These are phyloP conservation scores for Eimeria acervulina DNA, from an alignment of 169 alveolate species.

Conservation along the genomic window DNA sequence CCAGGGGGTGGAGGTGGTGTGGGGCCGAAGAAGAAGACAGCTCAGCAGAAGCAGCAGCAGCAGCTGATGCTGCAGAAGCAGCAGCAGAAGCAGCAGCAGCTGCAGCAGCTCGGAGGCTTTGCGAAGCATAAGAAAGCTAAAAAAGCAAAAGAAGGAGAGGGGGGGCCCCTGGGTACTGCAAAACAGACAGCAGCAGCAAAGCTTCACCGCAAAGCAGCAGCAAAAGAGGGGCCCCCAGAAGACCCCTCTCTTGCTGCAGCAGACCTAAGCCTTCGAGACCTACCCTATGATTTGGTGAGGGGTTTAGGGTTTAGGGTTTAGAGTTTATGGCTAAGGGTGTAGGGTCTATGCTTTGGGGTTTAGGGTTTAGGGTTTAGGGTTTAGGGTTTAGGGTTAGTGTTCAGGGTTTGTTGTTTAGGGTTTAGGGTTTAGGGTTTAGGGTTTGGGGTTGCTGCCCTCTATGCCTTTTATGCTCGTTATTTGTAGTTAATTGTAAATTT, in stretches of 20 bases:
- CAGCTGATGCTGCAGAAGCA: constrained; percentile 39
- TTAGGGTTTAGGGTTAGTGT: constrained; percentile 4
- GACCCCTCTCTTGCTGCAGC: background rate
- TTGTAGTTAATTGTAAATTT: no score
- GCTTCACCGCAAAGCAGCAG: background rate
- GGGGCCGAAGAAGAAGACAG: constrained; percentile 41
- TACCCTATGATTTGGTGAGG: constrained; percentile 37
- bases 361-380: constrained; percentile 11
- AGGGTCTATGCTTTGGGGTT: background rate
- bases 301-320: background rate
- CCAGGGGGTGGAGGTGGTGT: constrained; percentile 58
- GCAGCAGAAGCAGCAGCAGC: constrained; percentile 47
- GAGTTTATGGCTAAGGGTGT: background rate
- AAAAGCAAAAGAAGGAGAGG: background rate
- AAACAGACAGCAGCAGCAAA: background rate
- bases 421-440: background rate
- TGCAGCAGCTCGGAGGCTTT: constrained; percentile 48
- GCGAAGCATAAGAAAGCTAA: constrained; percentile 24
- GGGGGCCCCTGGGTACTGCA: background rate
- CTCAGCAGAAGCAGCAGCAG: constrained; percentile 57
- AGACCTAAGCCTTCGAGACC: background rate
- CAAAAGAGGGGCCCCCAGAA: background rate
- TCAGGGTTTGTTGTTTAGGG: background rate
- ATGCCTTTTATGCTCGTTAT: no score
- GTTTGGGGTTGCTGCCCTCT: no score